Percentiles rank a stretch among this genome's conserved stretches.
Conservation (phyloP, 257 asterid species). For the Solanum appendiculatum region DNA sequence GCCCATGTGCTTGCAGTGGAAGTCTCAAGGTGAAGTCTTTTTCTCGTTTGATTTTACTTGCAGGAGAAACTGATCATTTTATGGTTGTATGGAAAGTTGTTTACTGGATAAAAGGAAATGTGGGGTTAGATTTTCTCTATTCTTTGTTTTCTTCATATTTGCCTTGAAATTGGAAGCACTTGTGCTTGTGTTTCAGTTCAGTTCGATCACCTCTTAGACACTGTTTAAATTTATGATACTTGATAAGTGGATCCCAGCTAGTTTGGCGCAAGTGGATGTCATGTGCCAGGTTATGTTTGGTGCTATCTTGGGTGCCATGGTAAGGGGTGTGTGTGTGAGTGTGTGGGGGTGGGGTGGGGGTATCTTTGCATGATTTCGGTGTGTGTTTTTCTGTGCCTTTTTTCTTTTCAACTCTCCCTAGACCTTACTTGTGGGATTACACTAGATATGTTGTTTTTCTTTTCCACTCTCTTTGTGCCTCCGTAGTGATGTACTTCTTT, state of each 20-base stretch:
- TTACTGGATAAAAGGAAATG: not conserved
- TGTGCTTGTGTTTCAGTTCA: not conserved
- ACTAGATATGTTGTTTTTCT: too few relatives aligned
- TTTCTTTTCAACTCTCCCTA: too few relatives aligned
- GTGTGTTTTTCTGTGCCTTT: not conserved
- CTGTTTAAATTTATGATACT: not conserved
- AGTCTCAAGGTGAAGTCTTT: conserved; percentile 60
- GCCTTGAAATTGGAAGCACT: not conserved
- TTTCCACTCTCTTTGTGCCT: too few relatives aligned
- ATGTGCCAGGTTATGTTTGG: not conserved
- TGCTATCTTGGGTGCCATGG: not conserved
- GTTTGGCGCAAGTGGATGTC: not conserved
- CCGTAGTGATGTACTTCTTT: too few relatives aligned
- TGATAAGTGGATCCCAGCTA: not conserved
- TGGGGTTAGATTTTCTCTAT: not conserved
- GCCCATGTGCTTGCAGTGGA: conserved; percentile 93
- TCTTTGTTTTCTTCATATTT: not conserved
- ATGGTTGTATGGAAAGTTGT: not conserved
- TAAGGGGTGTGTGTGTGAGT: not conserved
- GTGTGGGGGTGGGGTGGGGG: too few relatives aligned
- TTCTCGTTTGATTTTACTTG: not conserved
- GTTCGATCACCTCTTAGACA: not conserved
- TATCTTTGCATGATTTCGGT: not conserved
- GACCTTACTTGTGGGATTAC: too few relatives aligned
- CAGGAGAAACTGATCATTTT: not conserved